phyloP scores from a whole-genome alignment of 352 stramenopile species.

The Phytophthora sojae region DNA sequence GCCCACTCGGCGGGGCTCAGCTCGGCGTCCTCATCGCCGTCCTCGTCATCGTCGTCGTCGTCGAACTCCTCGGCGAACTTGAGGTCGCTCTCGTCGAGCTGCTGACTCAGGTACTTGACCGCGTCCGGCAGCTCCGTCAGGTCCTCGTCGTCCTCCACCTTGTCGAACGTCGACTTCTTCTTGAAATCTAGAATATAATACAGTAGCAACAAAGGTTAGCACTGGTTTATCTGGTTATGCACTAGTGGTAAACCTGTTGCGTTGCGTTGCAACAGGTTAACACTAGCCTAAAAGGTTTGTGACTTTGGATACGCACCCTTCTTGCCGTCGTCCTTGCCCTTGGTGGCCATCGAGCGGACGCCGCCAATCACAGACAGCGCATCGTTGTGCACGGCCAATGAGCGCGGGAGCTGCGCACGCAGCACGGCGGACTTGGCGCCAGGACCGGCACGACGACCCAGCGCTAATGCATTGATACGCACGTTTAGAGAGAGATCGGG shows the following conservation, averaged over 20 bases:
- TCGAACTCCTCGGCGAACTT: conserved; percentile 39
- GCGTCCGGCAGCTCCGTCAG: conserved; percentile 59
- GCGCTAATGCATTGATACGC: conserved; percentile 20
- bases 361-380: conserved; percentile 15
- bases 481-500: background rate
- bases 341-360: conserved; percentile 51
- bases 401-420: conserved; percentile 26
- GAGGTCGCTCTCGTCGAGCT: conserved; percentile 46
- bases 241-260: background rate
- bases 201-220: background rate
- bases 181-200: conserved; percentile 47
- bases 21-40: conserved; percentile 50
- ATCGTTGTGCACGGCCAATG: conserved; percentile 18
- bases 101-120: conserved; percentile 70
- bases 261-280: background rate
- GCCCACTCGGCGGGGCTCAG: conserved; percentile 68
- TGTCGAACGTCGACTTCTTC: conserved; percentile 71
- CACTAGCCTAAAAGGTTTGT: background rate
- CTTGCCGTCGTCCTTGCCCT: conserved; percentile 57
- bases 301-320: conserved; percentile 31
- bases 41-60: conserved; percentile 34
- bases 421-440: conserved; percentile 22
- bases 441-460: conserved; percentile 25
- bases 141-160: conserved; percentile 55
- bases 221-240: background rate